These are phyloP conservation scores for Firmiana major DNA, from an alignment of 345 rosid genomes.

Conservation along the genomic window DNA sequence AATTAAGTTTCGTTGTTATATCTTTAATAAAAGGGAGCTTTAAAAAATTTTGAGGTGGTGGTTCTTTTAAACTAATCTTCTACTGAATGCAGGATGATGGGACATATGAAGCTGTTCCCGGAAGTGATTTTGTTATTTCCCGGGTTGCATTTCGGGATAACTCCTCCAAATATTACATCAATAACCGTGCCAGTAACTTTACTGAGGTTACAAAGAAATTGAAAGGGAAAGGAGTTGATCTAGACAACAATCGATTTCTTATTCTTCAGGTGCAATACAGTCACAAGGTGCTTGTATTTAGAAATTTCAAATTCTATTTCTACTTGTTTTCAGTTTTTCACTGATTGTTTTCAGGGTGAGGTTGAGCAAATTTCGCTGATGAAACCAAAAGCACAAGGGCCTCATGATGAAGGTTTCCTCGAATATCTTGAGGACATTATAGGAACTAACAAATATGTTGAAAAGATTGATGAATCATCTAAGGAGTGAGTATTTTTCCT, in stretches of 20 bases:
- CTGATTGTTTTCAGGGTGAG: constrained; percentile 68
- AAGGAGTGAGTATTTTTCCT: constrained; percentile 60
- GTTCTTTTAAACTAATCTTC: constrained; percentile 14
- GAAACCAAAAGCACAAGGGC: constrained; percentile 98
- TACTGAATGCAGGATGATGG: constrained; percentile 66
- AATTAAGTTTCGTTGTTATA: background rate
- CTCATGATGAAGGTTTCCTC: constrained; percentile 97
- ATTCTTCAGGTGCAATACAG: constrained; percentile 75
- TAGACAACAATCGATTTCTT: constrained; percentile 96
- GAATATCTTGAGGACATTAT: constrained; percentile 96
- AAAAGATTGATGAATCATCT: constrained; percentile 76
- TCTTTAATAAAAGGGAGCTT: background rate
- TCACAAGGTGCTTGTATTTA: background rate
- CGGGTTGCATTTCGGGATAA: constrained; percentile 92
- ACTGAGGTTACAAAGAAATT: constrained; percentile 88
- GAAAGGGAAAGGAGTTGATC: constrained; percentile 95
- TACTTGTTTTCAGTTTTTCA: background rate
- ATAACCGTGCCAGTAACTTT: constrained; percentile 77
- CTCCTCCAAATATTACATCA: constrained; percentile 90
- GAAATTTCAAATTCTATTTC: constrained; percentile 8
- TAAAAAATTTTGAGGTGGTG: background rate
- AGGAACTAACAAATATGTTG: constrained; percentile 90
- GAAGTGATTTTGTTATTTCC: constrained; percentile 85
- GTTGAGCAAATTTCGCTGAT: constrained; percentile 98
- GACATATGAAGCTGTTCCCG: constrained; percentile 72